Evolutionary conservation across 352 stramenopile species (phyloP), one percentile per base, ranked within the genome.

Genomic region (Discostella stelligera): DNA sequence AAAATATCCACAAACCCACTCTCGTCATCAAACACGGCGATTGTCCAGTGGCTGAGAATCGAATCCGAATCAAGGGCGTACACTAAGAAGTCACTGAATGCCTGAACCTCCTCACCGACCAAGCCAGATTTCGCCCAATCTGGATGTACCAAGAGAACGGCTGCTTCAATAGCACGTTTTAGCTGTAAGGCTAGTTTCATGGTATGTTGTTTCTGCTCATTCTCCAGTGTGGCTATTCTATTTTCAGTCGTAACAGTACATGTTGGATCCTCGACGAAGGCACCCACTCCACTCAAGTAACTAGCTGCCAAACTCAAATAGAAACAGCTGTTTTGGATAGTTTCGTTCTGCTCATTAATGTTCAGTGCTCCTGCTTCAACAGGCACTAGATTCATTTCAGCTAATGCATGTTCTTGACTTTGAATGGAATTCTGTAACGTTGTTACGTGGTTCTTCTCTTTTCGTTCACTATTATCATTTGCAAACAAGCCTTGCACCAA

Each of bases 1-100:
- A 88, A 90, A 2, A 90, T 54, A 74, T 90, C 83, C 5, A 82
- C 79, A 67, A 88, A 84, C 41, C 83, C 83, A 60, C 66, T 80
- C 1, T 72, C 74, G 11, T 85, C 63, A 61, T 90, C 83, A 56
- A 90, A 90, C 7, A 90, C 67, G 10, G 71, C 73, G 41, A 90
- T 76, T 14, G 77, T 71, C 77, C 74, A 87, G 49, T 90, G 80
- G 48, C 77, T 79, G 10, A 90, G 37, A 8, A 88, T 23, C 13
- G 69, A 79, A 55, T 76, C 60, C 13, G 73, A 83, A 67, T 90
- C 83, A 3, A 90, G 59, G 20, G 75, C 63, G 59, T 88, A 90
- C 1, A 90, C 83, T 41, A 90, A 77, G 79, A 90, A 90, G 61
- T 90, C 83, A 9, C 62, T 80, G 66, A 90, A 90, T 8, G 83